Percentiles rank a stretch among this genome's conserved stretches.
Conservation (phyloP, 169 alveolate species). For the Plasmodium fragile region DNA sequence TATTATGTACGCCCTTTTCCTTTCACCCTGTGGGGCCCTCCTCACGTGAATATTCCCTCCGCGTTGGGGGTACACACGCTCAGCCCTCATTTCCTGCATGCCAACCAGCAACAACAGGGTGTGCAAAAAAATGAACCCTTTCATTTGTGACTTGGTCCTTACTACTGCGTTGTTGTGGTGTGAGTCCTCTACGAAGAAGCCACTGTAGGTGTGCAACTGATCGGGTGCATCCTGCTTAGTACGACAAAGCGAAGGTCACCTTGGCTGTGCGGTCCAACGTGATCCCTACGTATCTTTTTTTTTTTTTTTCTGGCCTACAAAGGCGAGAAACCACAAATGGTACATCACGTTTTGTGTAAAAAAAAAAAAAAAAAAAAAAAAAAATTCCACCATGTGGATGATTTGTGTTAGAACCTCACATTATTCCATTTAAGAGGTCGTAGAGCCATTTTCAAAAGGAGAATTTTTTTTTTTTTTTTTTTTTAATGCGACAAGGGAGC, state of each 20-base stretch:
- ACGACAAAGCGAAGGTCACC: background rate
- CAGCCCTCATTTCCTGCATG: background rate
- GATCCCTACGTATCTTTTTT: background rate
- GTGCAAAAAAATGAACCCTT: background rate
- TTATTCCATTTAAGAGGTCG: background rate
- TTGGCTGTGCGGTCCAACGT: background rate
- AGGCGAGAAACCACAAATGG: background rate
- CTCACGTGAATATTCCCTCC: background rate
- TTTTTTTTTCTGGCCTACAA: background rate
- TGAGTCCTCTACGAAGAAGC: background rate
- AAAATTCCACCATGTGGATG: background rate
- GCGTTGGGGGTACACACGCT: background rate
- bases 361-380: background rate
- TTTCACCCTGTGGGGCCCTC: background rate
- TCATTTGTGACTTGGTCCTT: background rate
- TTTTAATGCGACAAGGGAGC: background rate
- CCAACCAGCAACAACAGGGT: background rate
- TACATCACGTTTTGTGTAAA: background rate
- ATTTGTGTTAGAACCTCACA: background rate
- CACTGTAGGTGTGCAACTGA: background rate
- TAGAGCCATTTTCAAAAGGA: background rate
- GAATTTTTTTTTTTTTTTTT: background rate
- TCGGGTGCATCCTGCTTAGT: background rate
- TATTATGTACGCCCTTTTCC: conserved; percentile 23
- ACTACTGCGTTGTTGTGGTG: background rate